Conservation (phyloP, 2,329 filamentous ascomycete species). For the Emericellopsis atlantica region DNA sequence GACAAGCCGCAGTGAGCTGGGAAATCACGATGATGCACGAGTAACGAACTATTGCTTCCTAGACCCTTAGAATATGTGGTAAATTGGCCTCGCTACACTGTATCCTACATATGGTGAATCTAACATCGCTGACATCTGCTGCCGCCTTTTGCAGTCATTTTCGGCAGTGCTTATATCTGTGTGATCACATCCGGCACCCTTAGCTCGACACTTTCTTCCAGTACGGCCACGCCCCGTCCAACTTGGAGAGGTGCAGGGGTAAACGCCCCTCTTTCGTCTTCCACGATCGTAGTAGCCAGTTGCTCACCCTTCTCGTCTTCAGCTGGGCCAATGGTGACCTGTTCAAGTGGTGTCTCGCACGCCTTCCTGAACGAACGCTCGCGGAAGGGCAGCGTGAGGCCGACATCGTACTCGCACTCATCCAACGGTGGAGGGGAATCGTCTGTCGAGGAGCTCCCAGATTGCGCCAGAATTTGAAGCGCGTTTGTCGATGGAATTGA, state of each 20-base stretch:
- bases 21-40: background rate
- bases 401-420: slow-evolving; percentile 1
- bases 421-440: background rate
- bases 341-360: background rate
- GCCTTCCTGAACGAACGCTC: background rate
- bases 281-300: background rate
- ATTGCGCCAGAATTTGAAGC: slow-evolving; percentile 1
- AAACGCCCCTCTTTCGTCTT: background rate
- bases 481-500: slow-evolving; percentile 1
- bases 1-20: slow-evolving; percentile 9
- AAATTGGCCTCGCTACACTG: too few relatives aligned
- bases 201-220: slow-evolving; percentile 40
- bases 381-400: slow-evolving; percentile 1
- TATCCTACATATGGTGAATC: too few relatives aligned
- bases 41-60: background rate
- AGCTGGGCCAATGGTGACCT: background rate
- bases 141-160: too few relatives aligned
- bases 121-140: too few relatives aligned
- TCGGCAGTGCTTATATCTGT: slow-evolving; percentile 7
- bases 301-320: background rate
- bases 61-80: too few relatives aligned
- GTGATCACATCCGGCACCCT: slow-evolving; percentile 31
- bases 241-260: slow-evolving; percentile 26
- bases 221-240: slow-evolving; percentile 38
- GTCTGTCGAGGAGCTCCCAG: background rate